phyloP scores from a whole-genome alignment of 1,284 basidiomycete species.

The Coniophora puteana region DNA sequence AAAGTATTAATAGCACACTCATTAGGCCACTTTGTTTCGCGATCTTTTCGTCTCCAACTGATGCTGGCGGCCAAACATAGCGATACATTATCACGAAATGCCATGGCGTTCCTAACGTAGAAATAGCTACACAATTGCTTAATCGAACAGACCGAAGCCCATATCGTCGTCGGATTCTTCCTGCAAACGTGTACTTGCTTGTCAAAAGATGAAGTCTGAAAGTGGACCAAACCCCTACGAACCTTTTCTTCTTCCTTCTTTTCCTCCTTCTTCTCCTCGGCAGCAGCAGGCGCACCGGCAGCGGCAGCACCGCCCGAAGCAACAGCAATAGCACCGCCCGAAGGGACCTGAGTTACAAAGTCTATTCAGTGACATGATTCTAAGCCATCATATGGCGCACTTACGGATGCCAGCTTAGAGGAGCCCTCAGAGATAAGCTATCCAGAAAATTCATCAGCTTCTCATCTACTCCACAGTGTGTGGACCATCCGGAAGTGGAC shows the following conservation, averaged over 20 bases:
- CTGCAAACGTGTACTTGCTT: constrained; percentile 32
- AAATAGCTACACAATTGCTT: too few relatives aligned
- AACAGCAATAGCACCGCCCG: constrained; percentile 68
- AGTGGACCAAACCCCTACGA: too few relatives aligned
- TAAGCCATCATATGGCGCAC: constrained; percentile 34
- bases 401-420: constrained; percentile 91
- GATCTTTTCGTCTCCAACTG: too few relatives aligned
- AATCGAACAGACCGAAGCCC: constrained; percentile 96
- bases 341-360: constrained; percentile 59
- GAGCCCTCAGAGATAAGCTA: constrained; percentile 92
- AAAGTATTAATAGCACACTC: too few relatives aligned
- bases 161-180: constrained; percentile 89
- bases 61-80: too few relatives aligned
- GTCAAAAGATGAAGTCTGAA: not conserved
- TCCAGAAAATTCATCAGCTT: constrained; percentile 2
- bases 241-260: constrained; percentile 83
- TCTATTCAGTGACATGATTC: constrained; percentile 1
- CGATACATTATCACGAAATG: too few relatives aligned
- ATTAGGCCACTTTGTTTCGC: too few relatives aligned
- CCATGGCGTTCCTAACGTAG: too few relatives aligned
- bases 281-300: constrained; percentile 57
- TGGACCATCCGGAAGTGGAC: constrained; percentile 18
- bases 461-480: constrained; percentile 2
- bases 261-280: constrained; percentile 67
- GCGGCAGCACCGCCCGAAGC: constrained; percentile 51